Evolutionary conservation across 1,284 basidiomycete genomes (phyloP).

Genomic region (Phenoliferia sp.): DNA sequence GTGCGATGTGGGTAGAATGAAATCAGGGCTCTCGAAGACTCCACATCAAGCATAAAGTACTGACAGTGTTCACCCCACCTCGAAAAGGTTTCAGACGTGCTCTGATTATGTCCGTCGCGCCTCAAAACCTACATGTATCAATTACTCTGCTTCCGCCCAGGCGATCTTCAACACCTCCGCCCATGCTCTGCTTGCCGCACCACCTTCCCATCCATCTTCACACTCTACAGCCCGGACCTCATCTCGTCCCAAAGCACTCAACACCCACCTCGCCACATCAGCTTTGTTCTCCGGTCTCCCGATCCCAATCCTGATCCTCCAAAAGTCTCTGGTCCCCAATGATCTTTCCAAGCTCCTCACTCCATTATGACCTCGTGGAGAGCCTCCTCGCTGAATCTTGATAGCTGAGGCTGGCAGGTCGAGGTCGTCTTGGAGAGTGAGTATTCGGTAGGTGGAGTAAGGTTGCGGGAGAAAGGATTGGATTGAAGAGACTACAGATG

Average conservation of each 20-base stretch:
- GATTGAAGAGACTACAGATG: background rate
- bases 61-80: too few species aligned
- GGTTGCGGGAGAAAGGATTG: background rate
- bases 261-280: slow-evolving; percentile 19
- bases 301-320: slow-evolving; percentile 25
- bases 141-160: slow-evolving; percentile 8
- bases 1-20: too few species aligned
- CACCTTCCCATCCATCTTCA: slow-evolving; percentile 9
- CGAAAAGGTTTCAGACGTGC: too few species aligned
- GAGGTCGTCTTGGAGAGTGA: slow-evolving; percentile 24
- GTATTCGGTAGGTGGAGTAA: slow-evolving; percentile 14
- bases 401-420: slow-evolving; percentile 7
- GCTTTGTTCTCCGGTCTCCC: slow-evolving; percentile 18
- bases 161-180: slow-evolving; percentile 15
- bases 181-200: slow-evolving; percentile 13
- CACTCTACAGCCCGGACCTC: slow-evolving; percentile 12
- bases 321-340: slow-evolving; percentile 6
- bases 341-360: background rate
- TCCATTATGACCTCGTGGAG: slow-evolving; percentile 16
- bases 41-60: too few species aligned
- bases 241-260: slow-evolving; percentile 12
- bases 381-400: slow-evolving; percentile 19
- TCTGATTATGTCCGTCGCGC: too few species aligned
- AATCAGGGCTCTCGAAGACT: too few species aligned
- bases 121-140: background rate